Evolutionary conservation across 2,329 filamentous ascomycete species (phyloP).

Genomic region (Microdochium bolleyi): DNA sequence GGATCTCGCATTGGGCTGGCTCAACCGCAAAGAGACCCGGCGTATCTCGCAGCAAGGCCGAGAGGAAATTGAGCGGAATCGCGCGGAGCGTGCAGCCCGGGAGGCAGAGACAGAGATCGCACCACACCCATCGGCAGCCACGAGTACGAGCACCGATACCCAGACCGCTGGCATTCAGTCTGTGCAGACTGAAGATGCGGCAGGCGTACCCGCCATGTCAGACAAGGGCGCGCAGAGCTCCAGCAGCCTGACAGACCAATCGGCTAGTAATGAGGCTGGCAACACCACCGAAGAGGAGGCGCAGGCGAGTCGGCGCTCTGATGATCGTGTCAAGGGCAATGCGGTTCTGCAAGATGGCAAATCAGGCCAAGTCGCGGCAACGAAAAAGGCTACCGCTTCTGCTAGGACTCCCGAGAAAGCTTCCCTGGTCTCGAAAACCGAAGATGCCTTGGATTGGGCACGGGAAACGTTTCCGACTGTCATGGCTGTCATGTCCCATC

Average conservation of each 20-base stretch:
- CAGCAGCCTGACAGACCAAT: too few relatives aligned
- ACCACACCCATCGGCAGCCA: neutral
- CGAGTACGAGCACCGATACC: conserved; percentile 4
- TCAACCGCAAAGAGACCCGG: conserved; percentile 52
- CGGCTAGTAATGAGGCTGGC: too few relatives aligned
- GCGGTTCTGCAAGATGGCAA: neutral
- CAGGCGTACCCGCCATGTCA: too few relatives aligned
- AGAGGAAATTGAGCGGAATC: conserved; percentile 34
- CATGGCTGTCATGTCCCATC: conserved; percentile 54
- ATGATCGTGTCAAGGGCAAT: neutral
- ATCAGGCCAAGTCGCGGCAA: neutral
- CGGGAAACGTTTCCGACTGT: conserved; percentile 66
- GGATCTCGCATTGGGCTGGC: conserved; percentile 58
- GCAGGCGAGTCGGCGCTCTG: too few relatives aligned
- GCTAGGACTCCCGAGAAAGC: neutral
- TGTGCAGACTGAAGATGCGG: too few relatives aligned
- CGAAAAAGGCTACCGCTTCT: neutral
- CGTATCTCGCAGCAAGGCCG: conserved; percentile 51
- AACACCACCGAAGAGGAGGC: too few relatives aligned
- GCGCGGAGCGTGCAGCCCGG: conserved; percentile 24
- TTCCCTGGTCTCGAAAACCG: neutral
- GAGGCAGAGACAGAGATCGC: conserved; percentile 1
- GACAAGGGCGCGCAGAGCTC: too few relatives aligned
- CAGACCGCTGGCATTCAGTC: conserved; percentile 1
- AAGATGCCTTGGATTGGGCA: conserved; percentile 40